Evolutionary conservation across 345 rosid species (phyloP).

Genomic region (Kernera saxatilis): DNA sequence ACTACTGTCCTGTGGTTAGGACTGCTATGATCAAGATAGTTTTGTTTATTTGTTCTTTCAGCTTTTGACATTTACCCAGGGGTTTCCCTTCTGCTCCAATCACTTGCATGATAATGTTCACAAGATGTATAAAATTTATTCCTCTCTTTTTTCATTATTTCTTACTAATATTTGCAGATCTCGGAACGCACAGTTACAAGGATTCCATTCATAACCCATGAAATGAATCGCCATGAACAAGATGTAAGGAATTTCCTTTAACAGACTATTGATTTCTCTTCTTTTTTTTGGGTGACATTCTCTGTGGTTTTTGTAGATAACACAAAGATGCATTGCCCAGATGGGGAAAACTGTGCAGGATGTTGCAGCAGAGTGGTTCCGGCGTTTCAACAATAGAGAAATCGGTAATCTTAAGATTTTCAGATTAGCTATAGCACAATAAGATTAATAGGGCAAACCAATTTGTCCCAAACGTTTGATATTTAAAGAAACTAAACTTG

Average conservation of each 20-base stretch:
- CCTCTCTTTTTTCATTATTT: not conserved
- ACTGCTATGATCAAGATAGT: not conserved
- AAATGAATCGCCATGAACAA: conserved; percentile 75
- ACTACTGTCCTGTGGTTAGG: not conserved
- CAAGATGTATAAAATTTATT: not conserved
- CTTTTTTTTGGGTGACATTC: not conserved
- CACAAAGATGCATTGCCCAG: conserved; percentile 63
- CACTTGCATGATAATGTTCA: not conserved
- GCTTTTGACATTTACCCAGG: not conserved
- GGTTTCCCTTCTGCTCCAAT: not conserved
- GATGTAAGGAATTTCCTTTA: conserved; percentile 45
- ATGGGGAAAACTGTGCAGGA: conserved; percentile 63
- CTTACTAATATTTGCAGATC: conserved; percentile 43
- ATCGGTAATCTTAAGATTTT: conserved; percentile 43
- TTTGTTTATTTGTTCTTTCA: not conserved
- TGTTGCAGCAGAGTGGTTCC: conserved; percentile 61
- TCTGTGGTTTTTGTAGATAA: conserved; percentile 43
- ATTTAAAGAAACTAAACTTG: not conserved
- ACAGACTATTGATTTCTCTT: not conserved
- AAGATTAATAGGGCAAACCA: not conserved
- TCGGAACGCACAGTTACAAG: conserved; percentile 46
- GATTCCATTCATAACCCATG: conserved; percentile 69
- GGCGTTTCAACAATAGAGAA: conserved; percentile 57
- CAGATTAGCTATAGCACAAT: not conserved
- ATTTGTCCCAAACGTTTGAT: not conserved